These are phyloP conservation scores for Coemansia javaensis DNA, from an alignment of 192 early-diverging fungal species.

Conservation along the genomic window DNA sequence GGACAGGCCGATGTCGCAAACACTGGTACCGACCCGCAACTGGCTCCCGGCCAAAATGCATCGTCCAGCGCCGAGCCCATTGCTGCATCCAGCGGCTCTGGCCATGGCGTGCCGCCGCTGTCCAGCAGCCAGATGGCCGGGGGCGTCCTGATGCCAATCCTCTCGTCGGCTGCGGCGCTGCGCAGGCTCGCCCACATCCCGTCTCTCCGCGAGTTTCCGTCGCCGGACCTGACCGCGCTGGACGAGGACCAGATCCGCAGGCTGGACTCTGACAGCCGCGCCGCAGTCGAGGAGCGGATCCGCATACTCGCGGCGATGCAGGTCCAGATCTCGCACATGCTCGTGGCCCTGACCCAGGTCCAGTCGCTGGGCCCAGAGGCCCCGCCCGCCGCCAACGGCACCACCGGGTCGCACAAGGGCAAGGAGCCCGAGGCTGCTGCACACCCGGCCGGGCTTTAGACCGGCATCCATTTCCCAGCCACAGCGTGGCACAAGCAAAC, in stretches of 20 bases:
- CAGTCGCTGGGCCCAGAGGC: conserved; percentile 13
- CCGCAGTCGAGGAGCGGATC: conserved; percentile 61
- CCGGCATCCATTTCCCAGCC: no score
- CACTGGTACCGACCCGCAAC: no score
- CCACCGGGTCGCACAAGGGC: conserved; percentile 5
- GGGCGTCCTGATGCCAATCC: conserved; percentile 23
- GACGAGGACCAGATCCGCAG: conserved; percentile 57
- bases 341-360: conserved; percentile 37
- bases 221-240: conserved; percentile 46
- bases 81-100: no score
- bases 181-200: conserved; percentile 15
- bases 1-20: background rate
- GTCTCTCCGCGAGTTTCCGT: conserved; percentile 30
- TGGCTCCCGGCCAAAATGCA: no score
- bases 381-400: no score
- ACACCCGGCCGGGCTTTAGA: no score
- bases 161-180: conserved; percentile 5
- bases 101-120: no score
- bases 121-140: no score
- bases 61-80: no score
- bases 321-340: conserved; percentile 55
- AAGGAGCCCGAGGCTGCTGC: conserved; percentile 26
- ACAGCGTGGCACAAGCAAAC: no score
- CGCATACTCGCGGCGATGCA: conserved; percentile 60
- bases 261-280: conserved; percentile 55